These are phyloP conservation scores for Chlorella sp. DNA, from an alignment of 139 green algal species.

Conservation along the genomic window DNA sequence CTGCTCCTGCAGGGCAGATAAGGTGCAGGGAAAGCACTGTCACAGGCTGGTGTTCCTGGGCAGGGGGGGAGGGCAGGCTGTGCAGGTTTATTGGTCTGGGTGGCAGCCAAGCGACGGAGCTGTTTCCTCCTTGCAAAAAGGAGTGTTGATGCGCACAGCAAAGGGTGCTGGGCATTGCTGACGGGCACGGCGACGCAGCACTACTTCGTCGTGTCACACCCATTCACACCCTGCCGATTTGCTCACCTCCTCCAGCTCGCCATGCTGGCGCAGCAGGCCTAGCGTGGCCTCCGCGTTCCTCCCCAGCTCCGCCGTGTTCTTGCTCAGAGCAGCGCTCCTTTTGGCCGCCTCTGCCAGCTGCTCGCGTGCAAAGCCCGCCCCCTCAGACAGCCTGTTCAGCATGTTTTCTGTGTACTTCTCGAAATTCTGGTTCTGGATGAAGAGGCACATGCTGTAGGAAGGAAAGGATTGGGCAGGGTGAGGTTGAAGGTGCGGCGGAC, in stretches of 20 bases:
- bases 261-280: slow-evolving; percentile 3
- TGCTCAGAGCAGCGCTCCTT: neutral
- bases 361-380: slow-evolving; percentile 23
- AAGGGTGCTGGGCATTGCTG: no score
- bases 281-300: neutral
- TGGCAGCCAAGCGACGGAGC: neutral
- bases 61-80: no score
- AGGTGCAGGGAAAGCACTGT: neutral
- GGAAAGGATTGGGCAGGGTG: neutral
- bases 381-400: slow-evolving; percentile 50
- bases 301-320: slow-evolving; percentile 10
- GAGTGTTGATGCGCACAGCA: no score
- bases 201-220: neutral
- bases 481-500: neutral
- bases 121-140: no score
- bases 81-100: no score
- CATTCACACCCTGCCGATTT: neutral
- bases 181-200: no score
- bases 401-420: slow-evolving; percentile 54
- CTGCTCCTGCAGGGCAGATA: neutral
- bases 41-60: no score
- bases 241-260: slow-evolving; percentile 18
- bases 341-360: slow-evolving; percentile 18
- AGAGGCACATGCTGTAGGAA: slow-evolving; percentile 53
- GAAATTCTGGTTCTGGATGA: slow-evolving; percentile 62